phyloP scores from a whole-genome alignment of 352 stramenopile species.

The Pseudoperonospora humuli region DNA sequence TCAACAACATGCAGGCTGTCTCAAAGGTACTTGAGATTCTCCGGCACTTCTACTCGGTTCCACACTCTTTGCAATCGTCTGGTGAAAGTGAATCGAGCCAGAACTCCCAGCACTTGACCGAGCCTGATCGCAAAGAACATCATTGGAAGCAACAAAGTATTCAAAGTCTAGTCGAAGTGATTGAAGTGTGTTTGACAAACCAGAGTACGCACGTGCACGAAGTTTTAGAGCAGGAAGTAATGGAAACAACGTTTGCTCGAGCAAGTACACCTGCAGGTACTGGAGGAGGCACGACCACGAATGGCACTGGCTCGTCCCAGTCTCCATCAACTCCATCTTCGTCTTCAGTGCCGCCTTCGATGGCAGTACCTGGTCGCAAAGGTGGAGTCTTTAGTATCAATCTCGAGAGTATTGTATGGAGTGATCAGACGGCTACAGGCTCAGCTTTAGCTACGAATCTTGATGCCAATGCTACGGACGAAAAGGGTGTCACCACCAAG shows the following conservation, averaged over 20 bases:
- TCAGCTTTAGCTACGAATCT: slow-evolving; percentile 5
- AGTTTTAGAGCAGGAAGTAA: slow-evolving; percentile 57
- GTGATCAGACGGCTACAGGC: slow-evolving; percentile 34
- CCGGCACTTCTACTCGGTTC: slow-evolving; percentile 36
- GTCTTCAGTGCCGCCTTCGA: slow-evolving; percentile 16
- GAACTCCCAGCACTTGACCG: slow-evolving; percentile 39
- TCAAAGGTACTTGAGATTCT: slow-evolving; percentile 61
- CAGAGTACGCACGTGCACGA: slow-evolving; percentile 65
- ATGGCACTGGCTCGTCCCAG: slow-evolving; percentile 4
- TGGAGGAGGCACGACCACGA: slow-evolving; percentile 8
- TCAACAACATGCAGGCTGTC: slow-evolving; percentile 60
- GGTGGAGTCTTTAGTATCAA: slow-evolving; percentile 71
- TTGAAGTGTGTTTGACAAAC: slow-evolving; percentile 72
- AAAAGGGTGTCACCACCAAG: slow-evolving; percentile 8
- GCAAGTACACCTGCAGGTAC: slow-evolving; percentile 14
- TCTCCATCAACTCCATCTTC: slow-evolving; percentile 14
- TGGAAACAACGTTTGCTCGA: slow-evolving; percentile 61
- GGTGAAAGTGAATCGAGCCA: slow-evolving; percentile 14
- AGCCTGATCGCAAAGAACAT: slow-evolving; percentile 41
- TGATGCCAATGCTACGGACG: slow-evolving; percentile 16
- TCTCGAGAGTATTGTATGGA: slow-evolving; percentile 78
- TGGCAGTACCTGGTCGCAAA: slow-evolving; percentile 25
- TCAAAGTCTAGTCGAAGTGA: slow-evolving; percentile 59
- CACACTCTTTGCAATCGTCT: slow-evolving; percentile 4
- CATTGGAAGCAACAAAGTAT: slow-evolving; percentile 76